Evolutionary conservation across 768 basidiomycete genomes (phyloP).

Genomic region (Paxillus involutus): DNA sequence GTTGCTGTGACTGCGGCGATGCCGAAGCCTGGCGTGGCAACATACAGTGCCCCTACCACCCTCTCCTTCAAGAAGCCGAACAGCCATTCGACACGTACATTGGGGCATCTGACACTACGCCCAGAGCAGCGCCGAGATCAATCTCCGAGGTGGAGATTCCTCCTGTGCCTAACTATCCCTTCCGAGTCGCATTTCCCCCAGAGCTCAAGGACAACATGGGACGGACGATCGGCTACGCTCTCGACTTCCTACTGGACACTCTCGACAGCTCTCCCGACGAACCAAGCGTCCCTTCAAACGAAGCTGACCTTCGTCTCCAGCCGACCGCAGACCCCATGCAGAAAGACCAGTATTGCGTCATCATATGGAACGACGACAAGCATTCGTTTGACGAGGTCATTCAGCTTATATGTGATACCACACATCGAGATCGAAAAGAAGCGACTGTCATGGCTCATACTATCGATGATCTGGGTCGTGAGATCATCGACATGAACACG

Average conservation of each 20-base stretch:
- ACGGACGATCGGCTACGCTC: constrained; percentile 69
- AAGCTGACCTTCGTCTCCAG: constrained; percentile 70
- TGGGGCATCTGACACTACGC: constrained; percentile 36
- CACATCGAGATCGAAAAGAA: constrained; percentile 51
- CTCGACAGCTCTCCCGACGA: constrained; percentile 83
- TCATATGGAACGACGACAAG: constrained; percentile 97
- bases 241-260: constrained; percentile 83
- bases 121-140: constrained; percentile 40
- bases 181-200: constrained; percentile 54
- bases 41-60: constrained; percentile 75
- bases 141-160: constrained; percentile 51
- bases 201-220: constrained; percentile 76
- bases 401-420: constrained; percentile 60
- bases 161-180: constrained; percentile 58
- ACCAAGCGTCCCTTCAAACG: constrained; percentile 60
- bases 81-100: constrained; percentile 6
- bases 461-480: constrained; percentile 80
- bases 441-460: constrained; percentile 54
- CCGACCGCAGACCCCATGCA: constrained; percentile 77
- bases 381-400: constrained; percentile 91
- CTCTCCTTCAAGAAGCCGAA: constrained; percentile 39
- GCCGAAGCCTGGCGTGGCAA: constrained; percentile 78
- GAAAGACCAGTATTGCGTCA: constrained; percentile 77
- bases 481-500: constrained; percentile 76
- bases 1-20: constrained; percentile 96